Percentiles rank a stretch among this genome's conserved stretches.
Evolutionary conservation across 2,329 filamentous ascomycete species (phyloP).

Genomic region (Pyrenophora graminea): DNA sequence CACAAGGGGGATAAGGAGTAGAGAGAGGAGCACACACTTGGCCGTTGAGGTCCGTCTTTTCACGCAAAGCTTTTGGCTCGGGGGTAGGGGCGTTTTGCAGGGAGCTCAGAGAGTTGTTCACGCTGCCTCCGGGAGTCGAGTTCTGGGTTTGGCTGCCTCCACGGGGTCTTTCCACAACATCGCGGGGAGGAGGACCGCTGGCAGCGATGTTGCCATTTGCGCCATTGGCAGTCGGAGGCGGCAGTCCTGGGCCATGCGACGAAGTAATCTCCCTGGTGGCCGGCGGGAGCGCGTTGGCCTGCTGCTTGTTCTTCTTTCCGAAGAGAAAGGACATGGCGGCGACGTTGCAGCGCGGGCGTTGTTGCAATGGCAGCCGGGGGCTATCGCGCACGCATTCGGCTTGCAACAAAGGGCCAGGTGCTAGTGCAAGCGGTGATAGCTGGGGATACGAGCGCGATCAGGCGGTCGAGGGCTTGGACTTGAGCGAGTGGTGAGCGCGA

Average conservation of each 20-base stretch:
- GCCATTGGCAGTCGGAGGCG: slow-evolving; percentile 51
- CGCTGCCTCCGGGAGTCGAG: slow-evolving; percentile 75
- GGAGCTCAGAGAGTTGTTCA: slow-evolving; percentile 68
- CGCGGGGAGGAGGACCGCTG: no score
- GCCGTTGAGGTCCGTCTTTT: slow-evolving; percentile 58
- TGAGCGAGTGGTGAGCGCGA: slow-evolving; percentile 4
- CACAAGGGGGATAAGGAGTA: not conserved
- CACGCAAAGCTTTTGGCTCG: slow-evolving; percentile 66
- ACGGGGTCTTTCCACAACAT: slow-evolving; percentile 40
- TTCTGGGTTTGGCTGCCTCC: slow-evolving; percentile 48
- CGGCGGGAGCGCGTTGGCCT: slow-evolving; percentile 53
- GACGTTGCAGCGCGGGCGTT: slow-evolving; percentile 24
- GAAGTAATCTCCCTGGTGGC: slow-evolving; percentile 61
- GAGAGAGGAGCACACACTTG: slow-evolving; percentile 51
- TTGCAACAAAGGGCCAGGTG: slow-evolving; percentile 16
- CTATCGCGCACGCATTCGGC: slow-evolving; percentile 42
- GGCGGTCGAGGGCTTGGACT: slow-evolving; percentile 9
- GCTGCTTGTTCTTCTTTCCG: slow-evolving; percentile 52
- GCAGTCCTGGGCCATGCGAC: slow-evolving; percentile 57
- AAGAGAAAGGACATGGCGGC: slow-evolving; percentile 58
- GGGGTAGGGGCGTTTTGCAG: slow-evolving; percentile 61
- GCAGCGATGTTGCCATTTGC: slow-evolving; percentile 42
- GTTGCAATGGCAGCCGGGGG: slow-evolving; percentile 28
- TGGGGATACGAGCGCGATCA: slow-evolving; percentile 9
- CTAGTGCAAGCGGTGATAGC: slow-evolving; percentile 8